A percentile compares a stretch with the other conserved stretches of the same genome.
These are phyloP conservation scores for Beauveria brongniartii DNA, from an alignment of 2,329 filamentous ascomycete genomes.

Conservation along the genomic window DNA sequence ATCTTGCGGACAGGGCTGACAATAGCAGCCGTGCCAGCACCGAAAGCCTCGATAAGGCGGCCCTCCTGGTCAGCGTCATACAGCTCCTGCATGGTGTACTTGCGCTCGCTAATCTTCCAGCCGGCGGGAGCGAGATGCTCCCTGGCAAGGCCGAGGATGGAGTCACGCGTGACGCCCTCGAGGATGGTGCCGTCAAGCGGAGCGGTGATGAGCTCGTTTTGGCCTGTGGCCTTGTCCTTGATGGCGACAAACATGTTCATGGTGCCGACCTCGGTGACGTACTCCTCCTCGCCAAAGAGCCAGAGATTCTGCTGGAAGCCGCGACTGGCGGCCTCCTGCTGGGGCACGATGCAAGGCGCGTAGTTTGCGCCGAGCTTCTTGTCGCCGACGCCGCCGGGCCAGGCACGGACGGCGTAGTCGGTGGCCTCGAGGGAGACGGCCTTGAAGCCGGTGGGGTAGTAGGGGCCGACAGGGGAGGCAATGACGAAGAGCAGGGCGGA, in stretches of 20 bases:
- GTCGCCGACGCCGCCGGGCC: slow-evolving; percentile 95
- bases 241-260: slow-evolving; percentile 97
- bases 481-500: slow-evolving; percentile 92
- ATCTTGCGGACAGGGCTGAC: slow-evolving; percentile 86
- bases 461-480: slow-evolving; percentile 90
- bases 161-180: slow-evolving; percentile 90
- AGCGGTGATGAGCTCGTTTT: slow-evolving; percentile 90
- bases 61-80: slow-evolving; percentile 76
- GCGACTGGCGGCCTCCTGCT: slow-evolving; percentile 80
- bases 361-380: slow-evolving; percentile 99
- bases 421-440: slow-evolving; percentile 92
- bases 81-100: slow-evolving; percentile 85
- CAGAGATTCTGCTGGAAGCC: slow-evolving; percentile 98
- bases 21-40: slow-evolving; percentile 86
- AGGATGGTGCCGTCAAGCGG: slow-evolving; percentile 95
- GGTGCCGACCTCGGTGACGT: slow-evolving; percentile 92
- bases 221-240: slow-evolving; percentile 75
- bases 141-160: slow-evolving; percentile 74
- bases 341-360: slow-evolving; percentile 96
- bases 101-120: slow-evolving; percentile 82
- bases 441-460: slow-evolving; percentile 98
- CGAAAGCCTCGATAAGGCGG: slow-evolving; percentile 85
- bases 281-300: slow-evolving; percentile 94
- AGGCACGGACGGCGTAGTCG: slow-evolving; percentile 91
- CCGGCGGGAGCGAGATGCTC: slow-evolving; percentile 78